These are phyloP conservation scores for Citrus trifoliata DNA, from an alignment of 345 rosid species.

Conservation along the genomic window DNA sequence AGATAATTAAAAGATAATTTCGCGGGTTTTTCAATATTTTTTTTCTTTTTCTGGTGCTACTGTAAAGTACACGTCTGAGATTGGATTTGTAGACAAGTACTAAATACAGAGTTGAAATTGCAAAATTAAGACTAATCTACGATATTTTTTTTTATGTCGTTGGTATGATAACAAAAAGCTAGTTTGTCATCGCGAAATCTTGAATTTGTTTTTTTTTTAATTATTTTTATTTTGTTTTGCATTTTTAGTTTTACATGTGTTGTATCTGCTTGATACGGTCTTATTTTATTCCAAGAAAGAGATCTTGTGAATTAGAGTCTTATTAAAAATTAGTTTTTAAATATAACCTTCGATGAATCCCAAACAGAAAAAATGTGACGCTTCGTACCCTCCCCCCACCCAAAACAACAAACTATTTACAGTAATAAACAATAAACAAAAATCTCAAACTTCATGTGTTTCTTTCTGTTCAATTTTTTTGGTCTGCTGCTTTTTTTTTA, in stretches of 20 bases:
- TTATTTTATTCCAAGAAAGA: neutral
- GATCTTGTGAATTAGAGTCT: neutral
- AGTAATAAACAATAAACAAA: neutral
- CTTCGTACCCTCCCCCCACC: too few species aligned
- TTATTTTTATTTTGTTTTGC: neutral
- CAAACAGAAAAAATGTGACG: too few species aligned
- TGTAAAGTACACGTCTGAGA: neutral
- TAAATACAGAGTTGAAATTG: neutral
- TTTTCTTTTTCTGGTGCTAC: neutral
- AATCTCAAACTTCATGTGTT: too few species aligned
- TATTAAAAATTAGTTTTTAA: neutral
- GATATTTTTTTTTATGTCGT: neutral
- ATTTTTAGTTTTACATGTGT: neutral
- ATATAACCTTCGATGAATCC: neutral
- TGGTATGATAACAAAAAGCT: neutral
- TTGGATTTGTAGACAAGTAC: neutral
- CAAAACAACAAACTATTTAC: too few species aligned
- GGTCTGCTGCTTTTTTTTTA: too few species aligned
- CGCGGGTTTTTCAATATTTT: constrained; percentile 7
- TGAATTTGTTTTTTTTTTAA: neutral
- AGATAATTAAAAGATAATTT: neutral
- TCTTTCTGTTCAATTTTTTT: too few species aligned
- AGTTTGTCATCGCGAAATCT: neutral
- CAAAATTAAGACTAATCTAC: neutral
- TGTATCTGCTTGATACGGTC: neutral